Evolutionary conservation across 2,329 filamentous ascomycete genomes (phyloP), one percentile per base, ranked within the genome.

Genomic region (Botrytis fragariae): DNA sequence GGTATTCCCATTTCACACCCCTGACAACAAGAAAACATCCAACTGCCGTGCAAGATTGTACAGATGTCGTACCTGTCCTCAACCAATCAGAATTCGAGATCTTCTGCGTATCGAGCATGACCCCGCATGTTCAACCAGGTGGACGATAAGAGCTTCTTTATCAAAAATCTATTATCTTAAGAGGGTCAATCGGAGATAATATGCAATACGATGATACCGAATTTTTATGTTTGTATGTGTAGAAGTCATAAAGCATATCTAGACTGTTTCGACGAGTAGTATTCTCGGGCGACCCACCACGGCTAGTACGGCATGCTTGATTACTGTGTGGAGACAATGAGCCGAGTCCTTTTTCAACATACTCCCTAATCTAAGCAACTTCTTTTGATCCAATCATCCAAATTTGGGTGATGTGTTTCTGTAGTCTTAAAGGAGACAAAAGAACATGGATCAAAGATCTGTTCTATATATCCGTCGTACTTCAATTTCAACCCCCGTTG

Each of bases 81-180:
- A 25, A 16, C 45, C 64, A 68, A 68, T 68, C 37, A 45, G 25
- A 45, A 54, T 29, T 4, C 45, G 3, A 39, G n/a, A 67, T 32
- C 9, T 22, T 14, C 45, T 35, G 35, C 45, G 51, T 48, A 37
- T 68, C 10, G 35, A 54, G 37, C 25, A 29, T 25, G 32, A 54
- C 64, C 64, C 64, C 64, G 64, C 64, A 67, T 22, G 22, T 54
- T 39, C 16, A 10, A 39, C 64, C 35, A 54, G 32, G 14, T 39
- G 35, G n/a, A 42, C 35, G 64, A 68, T 68, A 68, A 68, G 45
- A 68, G 35, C 35, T 54, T n/a, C 45, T 20, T 22, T 39, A 68
- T 68, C 16, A 16, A 54, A 1, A 18, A 68, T 25, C 10, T 9
- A n/a, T 54, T 68, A 42, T 68, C 64, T 22, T 29, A 10, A 6